phyloP scores from a whole-genome alignment of 306 rosid genomes.

The Gleditsia sinensis region DNA sequence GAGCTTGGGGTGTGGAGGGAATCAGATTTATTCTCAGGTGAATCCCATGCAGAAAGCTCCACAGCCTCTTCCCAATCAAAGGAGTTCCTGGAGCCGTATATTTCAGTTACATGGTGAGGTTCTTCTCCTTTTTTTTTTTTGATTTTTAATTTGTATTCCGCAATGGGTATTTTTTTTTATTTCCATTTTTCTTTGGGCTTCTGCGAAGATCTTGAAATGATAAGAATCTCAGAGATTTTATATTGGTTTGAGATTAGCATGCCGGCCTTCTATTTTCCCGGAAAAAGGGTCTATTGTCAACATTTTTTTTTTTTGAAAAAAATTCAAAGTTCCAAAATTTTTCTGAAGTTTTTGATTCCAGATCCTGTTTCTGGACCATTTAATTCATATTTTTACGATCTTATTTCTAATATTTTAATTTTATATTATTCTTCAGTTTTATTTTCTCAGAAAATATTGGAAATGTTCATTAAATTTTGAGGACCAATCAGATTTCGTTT shows the following conservation, averaged over 20 bases:
- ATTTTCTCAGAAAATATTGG: not conserved
- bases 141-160: not conserved
- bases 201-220: too few relatives aligned
- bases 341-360: not conserved
- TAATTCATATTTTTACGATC: too few relatives aligned
- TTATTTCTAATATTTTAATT: not conserved
- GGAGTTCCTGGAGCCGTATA: conserved; percentile 45
- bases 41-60: conserved; percentile 56
- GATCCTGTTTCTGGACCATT: not conserved
- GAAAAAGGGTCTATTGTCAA: not conserved
- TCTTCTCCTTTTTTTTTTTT: not conserved
- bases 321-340: too few relatives aligned
- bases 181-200: too few relatives aligned
- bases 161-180: not conserved
- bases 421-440: not conserved
- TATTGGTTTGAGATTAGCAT: too few relatives aligned
- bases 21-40: conserved; percentile 30
- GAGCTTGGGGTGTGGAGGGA: conserved; percentile 54
- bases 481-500: not conserved
- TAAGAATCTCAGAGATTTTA: too few relatives aligned
- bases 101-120: conserved; percentile 52
- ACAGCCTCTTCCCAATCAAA: conserved; percentile 42
- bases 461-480: too few relatives aligned
- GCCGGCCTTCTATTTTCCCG: not conserved
- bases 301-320: too few relatives aligned